Evolutionary conservation across 257 asterid species (phyloP).

Genomic region (Nicotiana tomentosiformis): DNA sequence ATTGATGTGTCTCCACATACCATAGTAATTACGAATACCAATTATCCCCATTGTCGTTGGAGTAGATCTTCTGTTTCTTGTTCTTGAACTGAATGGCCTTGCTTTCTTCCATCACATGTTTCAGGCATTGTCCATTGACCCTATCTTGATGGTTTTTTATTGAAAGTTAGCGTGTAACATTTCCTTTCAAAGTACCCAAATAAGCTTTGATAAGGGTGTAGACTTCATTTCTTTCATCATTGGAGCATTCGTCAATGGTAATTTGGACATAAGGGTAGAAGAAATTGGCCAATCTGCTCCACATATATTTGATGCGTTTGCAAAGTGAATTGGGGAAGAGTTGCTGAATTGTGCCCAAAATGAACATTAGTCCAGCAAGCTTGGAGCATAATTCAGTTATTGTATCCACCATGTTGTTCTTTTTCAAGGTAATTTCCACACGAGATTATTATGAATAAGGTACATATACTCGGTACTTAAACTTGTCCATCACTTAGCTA

Average conservation of each 20-base stretch:
- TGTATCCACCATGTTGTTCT: too few species aligned
- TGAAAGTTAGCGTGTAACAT: background rate
- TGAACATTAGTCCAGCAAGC: background rate
- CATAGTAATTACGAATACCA: background rate
- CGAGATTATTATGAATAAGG: too few species aligned
- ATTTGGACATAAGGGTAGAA: background rate
- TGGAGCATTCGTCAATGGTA: background rate
- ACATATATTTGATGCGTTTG: background rate
- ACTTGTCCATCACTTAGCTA: too few species aligned
- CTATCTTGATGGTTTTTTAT: background rate
- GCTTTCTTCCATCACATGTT: background rate
- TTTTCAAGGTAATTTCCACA: too few species aligned
- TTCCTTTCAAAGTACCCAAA: background rate
- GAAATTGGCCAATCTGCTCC: background rate
- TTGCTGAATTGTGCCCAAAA: background rate
- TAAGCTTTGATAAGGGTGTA: background rate
- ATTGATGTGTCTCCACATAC: background rate
- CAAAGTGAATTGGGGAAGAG: background rate
- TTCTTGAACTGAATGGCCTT: background rate
- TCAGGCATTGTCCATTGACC: background rate
- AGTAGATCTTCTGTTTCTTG: slow-evolving; percentile 1
- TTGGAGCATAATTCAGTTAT: too few species aligned
- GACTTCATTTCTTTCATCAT: background rate
- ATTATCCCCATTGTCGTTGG: background rate
- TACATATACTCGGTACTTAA: too few species aligned